Evolutionary conservation across 2,329 filamentous ascomycete species (phyloP).

Genomic region (Fusarium luffae): DNA sequence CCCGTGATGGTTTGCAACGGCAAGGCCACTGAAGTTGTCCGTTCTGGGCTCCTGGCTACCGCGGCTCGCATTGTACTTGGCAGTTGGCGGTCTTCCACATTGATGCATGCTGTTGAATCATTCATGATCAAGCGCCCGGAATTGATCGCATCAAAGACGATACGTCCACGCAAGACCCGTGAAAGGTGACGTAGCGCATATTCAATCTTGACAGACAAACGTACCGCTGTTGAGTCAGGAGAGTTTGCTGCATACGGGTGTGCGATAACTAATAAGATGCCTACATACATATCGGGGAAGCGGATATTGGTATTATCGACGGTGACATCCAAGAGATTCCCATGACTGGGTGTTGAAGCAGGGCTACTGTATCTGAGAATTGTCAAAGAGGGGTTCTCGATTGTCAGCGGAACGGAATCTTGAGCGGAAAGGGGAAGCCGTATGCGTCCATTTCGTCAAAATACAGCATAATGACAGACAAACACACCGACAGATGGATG

Average conservation of each 20-base stretch:
- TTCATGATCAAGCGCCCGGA: conserved; percentile 23
- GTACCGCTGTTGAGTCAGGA: conserved; percentile 35
- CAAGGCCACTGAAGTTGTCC: conserved; percentile 14
- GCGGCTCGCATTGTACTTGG: conserved; percentile 43
- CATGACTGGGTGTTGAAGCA: conserved; percentile 34
- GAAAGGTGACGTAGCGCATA: conserved; percentile 23
- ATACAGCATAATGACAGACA: conserved; percentile 27
- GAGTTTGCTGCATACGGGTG: conserved; percentile 25
- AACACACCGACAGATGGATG: conserved; percentile 27
- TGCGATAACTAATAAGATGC: conserved; percentile 23
- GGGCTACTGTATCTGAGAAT: conserved; percentile 18
- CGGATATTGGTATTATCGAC: conserved; percentile 26
- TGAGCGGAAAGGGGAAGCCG: conserved; percentile 30
- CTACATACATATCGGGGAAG: conserved; percentile 23
- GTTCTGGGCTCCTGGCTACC: conserved; percentile 39
- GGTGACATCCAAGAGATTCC: conserved; percentile 39
- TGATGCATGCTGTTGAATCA: conserved; percentile 12
- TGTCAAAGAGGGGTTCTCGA: conserved; percentile 28
- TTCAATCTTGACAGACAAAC: conserved; percentile 6
- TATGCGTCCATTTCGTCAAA: conserved; percentile 19
- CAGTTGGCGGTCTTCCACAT: conserved; percentile 30
- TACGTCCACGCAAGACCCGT: conserved; percentile 5
- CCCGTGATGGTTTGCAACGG: conserved; percentile 40
- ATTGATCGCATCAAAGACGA: conserved; percentile 16
- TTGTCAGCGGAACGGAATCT: conserved; percentile 21